These are phyloP conservation scores for Trichosporon ovoides DNA, from an alignment of 1,284 basidiomycete species.

Conservation along the genomic window DNA sequence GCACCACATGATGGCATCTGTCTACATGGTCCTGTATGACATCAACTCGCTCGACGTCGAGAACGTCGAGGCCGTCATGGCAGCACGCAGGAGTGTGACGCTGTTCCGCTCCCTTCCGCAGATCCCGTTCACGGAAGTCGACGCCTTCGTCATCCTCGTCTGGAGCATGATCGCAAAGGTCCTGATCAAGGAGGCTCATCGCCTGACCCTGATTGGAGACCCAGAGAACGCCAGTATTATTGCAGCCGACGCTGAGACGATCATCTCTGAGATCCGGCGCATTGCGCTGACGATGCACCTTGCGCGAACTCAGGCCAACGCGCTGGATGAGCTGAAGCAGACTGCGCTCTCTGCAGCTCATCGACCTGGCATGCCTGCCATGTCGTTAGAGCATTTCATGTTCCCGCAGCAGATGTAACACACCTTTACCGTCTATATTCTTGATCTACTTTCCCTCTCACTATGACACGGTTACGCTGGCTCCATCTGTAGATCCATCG, in stretches of 20 bases:
- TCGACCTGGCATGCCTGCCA: background rate
- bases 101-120: constrained; percentile 32
- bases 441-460: background rate
- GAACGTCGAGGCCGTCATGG: constrained; percentile 35
- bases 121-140: constrained; percentile 35
- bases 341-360: constrained; percentile 12
- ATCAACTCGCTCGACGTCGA: constrained; percentile 40
- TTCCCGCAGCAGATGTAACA: constrained; percentile 4
- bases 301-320: constrained; percentile 34
- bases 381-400: background rate
- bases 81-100: constrained; percentile 31
- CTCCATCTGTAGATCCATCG: background rate
- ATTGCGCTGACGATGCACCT: constrained; percentile 35
- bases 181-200: constrained; percentile 39
- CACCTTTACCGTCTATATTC: background rate
- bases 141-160: constrained; percentile 37
- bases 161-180: constrained; percentile 43
- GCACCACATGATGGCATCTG: constrained; percentile 37
- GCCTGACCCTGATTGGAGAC: constrained; percentile 30
- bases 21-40: constrained; percentile 39
- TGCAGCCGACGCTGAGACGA: constrained; percentile 8
- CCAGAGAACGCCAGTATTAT: constrained; percentile 5
- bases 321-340: constrained; percentile 33
- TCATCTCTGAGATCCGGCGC: constrained; percentile 18
- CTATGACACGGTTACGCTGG: background rate